A percentile compares a stretch with the other conserved stretches of the same genome.
Conservation (phyloP, 78 protist species). For the Dictyostelium discoideum region DNA sequence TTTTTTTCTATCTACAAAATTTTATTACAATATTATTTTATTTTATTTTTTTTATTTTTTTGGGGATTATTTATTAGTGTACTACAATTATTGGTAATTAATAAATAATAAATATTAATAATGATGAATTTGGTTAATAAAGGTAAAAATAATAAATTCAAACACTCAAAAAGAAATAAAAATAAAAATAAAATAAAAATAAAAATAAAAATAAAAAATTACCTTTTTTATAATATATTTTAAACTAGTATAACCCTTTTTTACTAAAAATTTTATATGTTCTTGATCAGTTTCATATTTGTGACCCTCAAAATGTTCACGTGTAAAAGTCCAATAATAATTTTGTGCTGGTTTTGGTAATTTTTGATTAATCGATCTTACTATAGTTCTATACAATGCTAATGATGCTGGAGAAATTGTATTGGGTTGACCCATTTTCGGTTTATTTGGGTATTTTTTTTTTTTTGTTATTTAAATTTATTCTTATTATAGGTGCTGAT, state of each 20-base stretch:
- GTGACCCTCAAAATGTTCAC: conserved; percentile 71
- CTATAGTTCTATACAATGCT: conserved; percentile 37
- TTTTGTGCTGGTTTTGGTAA: conserved; percentile 58
- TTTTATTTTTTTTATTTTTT: background rate
- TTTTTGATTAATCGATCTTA: conserved; percentile 58
- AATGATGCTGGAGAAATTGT: background rate
- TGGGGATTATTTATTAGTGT: background rate
- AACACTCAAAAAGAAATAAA: background rate
- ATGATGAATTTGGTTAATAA: background rate
- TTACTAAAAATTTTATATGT: conserved; percentile 28
- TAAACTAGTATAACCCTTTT: conserved; percentile 53
- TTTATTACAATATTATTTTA: no score
- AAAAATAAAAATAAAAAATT: background rate
- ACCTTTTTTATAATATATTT: conserved; percentile 63
- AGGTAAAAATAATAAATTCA: background rate
- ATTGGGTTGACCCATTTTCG: background rate
- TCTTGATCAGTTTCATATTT: conserved; percentile 44
- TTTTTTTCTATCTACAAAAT: no score
- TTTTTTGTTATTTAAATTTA: no score
- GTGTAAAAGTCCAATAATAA: conserved; percentile 69
- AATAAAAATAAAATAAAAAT: no score
- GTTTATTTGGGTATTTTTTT: no score
- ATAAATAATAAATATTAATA: background rate
- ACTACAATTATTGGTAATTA: background rate
- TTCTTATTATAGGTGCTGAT: no score